Evolutionary conservation across 139 green algal species (phyloP).

Genomic region (Yamagishiella unicocca): DNA sequence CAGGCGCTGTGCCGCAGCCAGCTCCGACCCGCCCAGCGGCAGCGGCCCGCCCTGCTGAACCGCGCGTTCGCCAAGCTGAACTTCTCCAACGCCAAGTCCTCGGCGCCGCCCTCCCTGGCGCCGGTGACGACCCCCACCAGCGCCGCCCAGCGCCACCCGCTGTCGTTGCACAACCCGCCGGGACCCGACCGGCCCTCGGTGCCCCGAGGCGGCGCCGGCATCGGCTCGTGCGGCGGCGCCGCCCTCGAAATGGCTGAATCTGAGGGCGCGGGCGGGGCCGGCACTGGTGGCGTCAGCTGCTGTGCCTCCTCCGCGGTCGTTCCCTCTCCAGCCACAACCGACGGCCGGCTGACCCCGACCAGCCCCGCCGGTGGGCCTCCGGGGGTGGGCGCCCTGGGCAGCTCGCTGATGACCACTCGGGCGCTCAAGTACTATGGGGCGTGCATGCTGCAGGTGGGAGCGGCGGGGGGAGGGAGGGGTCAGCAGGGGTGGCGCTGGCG

Average conservation of each 20-base stretch:
- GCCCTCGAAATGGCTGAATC: neutral
- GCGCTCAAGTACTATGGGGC: conserved; percentile 40
- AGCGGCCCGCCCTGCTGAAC: conserved; percentile 4
- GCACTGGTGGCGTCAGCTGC: neutral
- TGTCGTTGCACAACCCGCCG: neutral
- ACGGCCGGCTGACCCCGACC: neutral
- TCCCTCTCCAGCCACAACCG: neutral
- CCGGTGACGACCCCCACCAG: neutral
- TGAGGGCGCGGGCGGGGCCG: neutral
- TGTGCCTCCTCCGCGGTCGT: neutral
- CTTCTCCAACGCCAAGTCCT: neutral
- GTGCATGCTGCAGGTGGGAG: conserved; percentile 37
- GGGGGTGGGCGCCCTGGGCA: neutral
- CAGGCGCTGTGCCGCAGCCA: conserved; percentile 39
- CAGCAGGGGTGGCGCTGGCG: too few species aligned
- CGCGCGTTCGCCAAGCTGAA: conserved; percentile 6
- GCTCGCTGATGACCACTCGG: conserved; percentile 15
- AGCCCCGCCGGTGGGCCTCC: neutral
- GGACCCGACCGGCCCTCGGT: neutral
- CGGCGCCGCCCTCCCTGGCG: conserved; percentile 21
- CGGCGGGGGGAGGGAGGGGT: neutral
- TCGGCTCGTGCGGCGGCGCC: conserved; percentile 7
- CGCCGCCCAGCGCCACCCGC: neutral
- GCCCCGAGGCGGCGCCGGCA: neutral
- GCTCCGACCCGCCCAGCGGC: neutral